A percentile compares a stretch with the other conserved stretches of the same genome.
These are phyloP conservation scores for Kalmusia sp. DNA, from an alignment of 2,329 filamentous ascomycete species.

Conservation along the genomic window DNA sequence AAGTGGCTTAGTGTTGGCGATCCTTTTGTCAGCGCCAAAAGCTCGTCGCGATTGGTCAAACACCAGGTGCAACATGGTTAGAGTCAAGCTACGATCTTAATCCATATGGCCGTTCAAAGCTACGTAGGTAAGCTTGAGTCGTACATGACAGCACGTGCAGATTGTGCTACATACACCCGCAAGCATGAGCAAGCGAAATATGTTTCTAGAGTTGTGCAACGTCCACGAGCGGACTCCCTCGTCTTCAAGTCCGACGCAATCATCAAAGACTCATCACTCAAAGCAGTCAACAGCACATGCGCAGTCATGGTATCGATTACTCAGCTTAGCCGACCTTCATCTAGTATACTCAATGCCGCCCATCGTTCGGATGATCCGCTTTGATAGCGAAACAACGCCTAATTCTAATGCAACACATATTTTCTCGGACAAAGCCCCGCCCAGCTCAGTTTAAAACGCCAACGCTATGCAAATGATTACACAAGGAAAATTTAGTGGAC, in stretches of 20 bases:
- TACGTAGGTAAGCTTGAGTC: no score
- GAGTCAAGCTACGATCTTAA: background rate
- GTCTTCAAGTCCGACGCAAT: background rate
- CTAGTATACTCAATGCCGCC: background rate
- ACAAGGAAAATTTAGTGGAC: constrained; percentile 5
- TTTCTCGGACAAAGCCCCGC: no score
- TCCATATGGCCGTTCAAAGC: no score
- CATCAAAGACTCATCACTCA: background rate
- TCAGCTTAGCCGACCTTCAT: background rate
- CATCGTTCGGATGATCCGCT: background rate
- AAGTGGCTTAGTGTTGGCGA: background rate
- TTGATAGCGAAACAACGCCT: no score
- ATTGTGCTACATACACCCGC: no score
- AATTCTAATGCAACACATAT: background rate
- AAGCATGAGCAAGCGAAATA: no score
- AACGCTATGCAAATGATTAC: constrained; percentile 29
- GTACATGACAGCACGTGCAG: no score
- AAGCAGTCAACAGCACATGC: background rate
- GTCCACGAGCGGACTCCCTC: no score
- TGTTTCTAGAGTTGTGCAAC: no score
- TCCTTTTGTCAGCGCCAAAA: background rate
- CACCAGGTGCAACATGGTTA: background rate
- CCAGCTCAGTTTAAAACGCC: constrained; percentile 20
- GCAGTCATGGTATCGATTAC: background rate
- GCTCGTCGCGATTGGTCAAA: background rate